Percentiles rank a stretch among this genome's conserved stretches.
These are phyloP conservation scores for Ceratorhiza oryzae-sativae DNA, from an alignment of 1,284 basidiomycete species.

Conservation along the genomic window DNA sequence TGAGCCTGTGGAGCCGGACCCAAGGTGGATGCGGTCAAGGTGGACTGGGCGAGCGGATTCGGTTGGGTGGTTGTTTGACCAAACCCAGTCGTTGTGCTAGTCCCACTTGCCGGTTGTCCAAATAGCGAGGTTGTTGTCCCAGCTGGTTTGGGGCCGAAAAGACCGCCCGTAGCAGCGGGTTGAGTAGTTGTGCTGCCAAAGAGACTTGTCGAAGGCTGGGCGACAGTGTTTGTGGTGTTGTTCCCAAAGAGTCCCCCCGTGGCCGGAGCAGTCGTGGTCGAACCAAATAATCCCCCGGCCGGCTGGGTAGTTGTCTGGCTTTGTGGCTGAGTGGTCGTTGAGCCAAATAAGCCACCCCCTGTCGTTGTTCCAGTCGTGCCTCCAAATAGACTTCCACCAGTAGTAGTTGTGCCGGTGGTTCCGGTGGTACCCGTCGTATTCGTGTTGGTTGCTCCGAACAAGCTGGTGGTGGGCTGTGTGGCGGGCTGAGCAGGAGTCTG, in stretches of 20 bases:
- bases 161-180: conserved; percentile 31
- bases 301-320: conserved; percentile 23
- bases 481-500: conserved; percentile 4
- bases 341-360: conserved; percentile 47
- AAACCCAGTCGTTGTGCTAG: conserved; percentile 29
- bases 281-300: conserved; percentile 44
- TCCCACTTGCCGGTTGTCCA: conserved; percentile 44
- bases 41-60: conserved; percentile 10
- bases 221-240: conserved; percentile 3
- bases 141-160: conserved; percentile 45
- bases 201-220: conserved; percentile 43
- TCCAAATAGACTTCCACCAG: conserved; percentile 53
- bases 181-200: conserved; percentile 47
- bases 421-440: conserved; percentile 9
- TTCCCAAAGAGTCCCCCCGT: conserved; percentile 41
- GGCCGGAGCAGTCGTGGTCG: conserved; percentile 36
- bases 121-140: conserved; percentile 46
- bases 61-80: conserved; percentile 7
- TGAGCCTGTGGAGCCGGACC: conserved; percentile 44
- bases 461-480: conserved; percentile 21
- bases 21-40: conserved; percentile 36
- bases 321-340: conserved; percentile 30
- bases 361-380: conserved; percentile 43
- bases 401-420: conserved; percentile 21
- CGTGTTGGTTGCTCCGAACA: conserved; percentile 36